Evolutionary conservation across 306 rosid genomes (phyloP).

Genomic region (Psophocarpus tetragonolobus): DNA sequence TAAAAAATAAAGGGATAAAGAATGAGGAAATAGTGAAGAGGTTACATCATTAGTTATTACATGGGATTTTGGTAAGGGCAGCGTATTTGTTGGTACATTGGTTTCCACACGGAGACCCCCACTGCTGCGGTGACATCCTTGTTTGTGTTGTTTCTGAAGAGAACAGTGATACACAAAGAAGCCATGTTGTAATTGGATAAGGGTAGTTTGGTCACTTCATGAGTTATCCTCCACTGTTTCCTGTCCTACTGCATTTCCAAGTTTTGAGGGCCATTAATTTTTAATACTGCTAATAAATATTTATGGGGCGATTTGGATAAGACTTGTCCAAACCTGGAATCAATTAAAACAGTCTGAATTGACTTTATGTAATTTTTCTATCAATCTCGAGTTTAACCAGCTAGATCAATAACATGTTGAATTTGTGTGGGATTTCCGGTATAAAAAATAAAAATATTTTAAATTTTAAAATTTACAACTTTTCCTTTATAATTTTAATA

Average conservation of each 20-base stretch:
- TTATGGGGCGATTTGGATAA: too few relatives aligned
- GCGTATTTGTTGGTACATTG: conserved; percentile 82
- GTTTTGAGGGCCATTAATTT: not conserved
- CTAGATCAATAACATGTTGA: too few relatives aligned
- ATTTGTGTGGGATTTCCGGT: too few relatives aligned
- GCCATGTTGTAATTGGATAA: not conserved
- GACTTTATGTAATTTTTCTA: too few relatives aligned
- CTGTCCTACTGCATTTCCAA: not conserved
- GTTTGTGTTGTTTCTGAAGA: not conserved
- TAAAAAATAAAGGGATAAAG: not conserved
- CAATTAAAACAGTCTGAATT: too few relatives aligned
- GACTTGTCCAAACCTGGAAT: too few relatives aligned
- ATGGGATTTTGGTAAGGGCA: conserved; percentile 78
- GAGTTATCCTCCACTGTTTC: not conserved
- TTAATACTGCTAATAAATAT: too few relatives aligned
- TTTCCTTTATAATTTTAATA: too few relatives aligned
- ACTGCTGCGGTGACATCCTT: conserved; percentile 73
- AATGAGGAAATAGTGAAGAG: not conserved
- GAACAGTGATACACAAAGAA: not conserved
- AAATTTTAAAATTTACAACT: too few relatives aligned
- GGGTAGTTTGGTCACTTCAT: not conserved
- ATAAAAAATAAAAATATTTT: too few relatives aligned
- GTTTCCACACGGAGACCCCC: conserved; percentile 81
- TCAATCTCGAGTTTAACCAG: too few relatives aligned
- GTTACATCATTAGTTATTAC: conserved; percentile 36